phyloP scores from a whole-genome alignment of 345 rosid species.

The Eucalyptus coolabah region DNA sequence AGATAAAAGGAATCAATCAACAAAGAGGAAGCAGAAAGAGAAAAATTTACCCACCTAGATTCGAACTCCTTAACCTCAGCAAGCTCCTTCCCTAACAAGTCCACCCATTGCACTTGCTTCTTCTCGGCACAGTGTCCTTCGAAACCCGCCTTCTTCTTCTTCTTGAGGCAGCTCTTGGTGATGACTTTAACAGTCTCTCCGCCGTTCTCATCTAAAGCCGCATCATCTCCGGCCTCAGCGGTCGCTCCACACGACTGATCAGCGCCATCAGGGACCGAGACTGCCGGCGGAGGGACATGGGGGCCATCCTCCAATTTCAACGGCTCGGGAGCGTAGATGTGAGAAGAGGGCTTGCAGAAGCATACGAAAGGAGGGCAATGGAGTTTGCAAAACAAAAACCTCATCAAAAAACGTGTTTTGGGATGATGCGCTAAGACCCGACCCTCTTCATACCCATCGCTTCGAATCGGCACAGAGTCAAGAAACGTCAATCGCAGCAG shows the following conservation, averaged over 20 bases:
- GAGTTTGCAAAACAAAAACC: conserved; percentile 58
- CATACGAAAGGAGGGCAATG: conserved; percentile 56
- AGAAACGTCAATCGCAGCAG: neutral
- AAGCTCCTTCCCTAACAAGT: conserved; percentile 58
- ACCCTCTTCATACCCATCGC: neutral
- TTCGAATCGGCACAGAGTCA: neutral
- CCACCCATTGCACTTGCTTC: conserved; percentile 76
- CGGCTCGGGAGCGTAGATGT: conserved; percentile 32
- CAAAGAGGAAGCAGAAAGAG: neutral
- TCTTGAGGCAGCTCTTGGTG: conserved; percentile 42
- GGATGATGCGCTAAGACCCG: neutral
- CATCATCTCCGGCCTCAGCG: conserved; percentile 2
- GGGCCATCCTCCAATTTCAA: conserved; percentile 41
- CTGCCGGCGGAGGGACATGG: conserved; percentile 17
- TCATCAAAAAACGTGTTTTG: conserved; percentile 27
- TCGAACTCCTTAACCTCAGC: conserved; percentile 65
- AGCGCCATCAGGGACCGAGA: conserved; percentile 7
- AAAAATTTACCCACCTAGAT: conserved; percentile 27
- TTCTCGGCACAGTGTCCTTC: conserved; percentile 5
- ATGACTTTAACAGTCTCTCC: neutral
- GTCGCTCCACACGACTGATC: conserved; percentile 15
- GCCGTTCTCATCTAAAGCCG: conserved; percentile 4
- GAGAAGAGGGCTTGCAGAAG: conserved; percentile 64
- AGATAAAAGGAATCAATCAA: neutral
- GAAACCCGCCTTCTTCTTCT: conserved; percentile 2